Percentiles rank a stretch among this genome's conserved stretches.
Evolutionary conservation across 208 protist species (phyloP).

Genomic region (Leishmania gerbilli): DNA sequence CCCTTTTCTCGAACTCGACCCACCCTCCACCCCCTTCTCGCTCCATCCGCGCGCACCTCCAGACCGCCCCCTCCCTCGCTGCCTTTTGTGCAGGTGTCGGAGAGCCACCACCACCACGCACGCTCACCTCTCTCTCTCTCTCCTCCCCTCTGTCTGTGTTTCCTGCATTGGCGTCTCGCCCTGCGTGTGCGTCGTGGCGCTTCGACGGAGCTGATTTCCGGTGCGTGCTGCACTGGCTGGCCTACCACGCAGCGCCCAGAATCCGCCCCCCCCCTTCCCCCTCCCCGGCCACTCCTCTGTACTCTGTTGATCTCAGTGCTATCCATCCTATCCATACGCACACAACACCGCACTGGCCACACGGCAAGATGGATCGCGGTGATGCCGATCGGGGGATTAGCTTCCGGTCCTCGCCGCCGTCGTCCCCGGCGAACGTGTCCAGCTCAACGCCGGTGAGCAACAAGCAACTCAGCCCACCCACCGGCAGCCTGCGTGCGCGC

Average conservation of each 20-base stretch:
- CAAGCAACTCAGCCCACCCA: constrained; percentile 3
- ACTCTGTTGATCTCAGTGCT: neutral
- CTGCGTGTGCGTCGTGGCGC: neutral
- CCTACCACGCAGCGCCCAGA: neutral
- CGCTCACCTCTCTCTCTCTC: neutral
- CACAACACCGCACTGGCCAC: neutral
- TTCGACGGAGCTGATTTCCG: neutral
- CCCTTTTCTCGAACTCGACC: neutral
- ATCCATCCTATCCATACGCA: neutral
- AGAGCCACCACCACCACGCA: neutral
- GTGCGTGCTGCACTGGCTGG: neutral
- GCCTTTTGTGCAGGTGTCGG: neutral
- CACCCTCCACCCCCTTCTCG: neutral
- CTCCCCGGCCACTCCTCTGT: neutral
- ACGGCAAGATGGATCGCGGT: neutral
- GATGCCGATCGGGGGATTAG: neutral
- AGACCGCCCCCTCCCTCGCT: neutral
- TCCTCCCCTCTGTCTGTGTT: neutral
- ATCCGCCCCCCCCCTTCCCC: neutral
- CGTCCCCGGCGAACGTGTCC: neutral
- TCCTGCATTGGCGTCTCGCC: neutral
- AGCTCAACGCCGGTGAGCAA: neutral
- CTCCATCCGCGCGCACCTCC: neutral
- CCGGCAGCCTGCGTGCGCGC: constrained; percentile 36
- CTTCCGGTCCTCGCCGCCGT: neutral